Percentiles rank a stretch among this genome's conserved stretches.
Conservation (phyloP, 2,329 filamentous ascomycete genomes). For the Canariomyces notabilis region DNA sequence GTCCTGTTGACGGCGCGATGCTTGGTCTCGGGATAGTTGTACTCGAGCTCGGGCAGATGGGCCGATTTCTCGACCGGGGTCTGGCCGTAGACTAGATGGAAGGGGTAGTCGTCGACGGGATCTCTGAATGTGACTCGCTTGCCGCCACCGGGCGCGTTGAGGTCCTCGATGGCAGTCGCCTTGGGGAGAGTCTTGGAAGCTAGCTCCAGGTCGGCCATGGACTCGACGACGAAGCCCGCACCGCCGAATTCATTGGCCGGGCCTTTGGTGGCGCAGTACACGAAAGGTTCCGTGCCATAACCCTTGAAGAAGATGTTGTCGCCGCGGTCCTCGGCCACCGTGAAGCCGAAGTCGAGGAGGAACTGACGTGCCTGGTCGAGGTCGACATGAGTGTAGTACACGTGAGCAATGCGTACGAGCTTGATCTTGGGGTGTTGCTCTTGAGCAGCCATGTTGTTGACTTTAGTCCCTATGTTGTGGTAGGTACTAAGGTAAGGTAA, state of each 20-base stretch:
- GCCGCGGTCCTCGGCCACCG: constrained; percentile 29
- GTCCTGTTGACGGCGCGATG: constrained; percentile 44
- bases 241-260: constrained; percentile 45
- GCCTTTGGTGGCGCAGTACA: constrained; percentile 46
- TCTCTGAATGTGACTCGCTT: constrained; percentile 46
- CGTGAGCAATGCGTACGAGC: constrained; percentile 32
- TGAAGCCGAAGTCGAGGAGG: constrained; percentile 39
- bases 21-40: constrained; percentile 43
- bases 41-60: constrained; percentile 35
- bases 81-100: constrained; percentile 54
- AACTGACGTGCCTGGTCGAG: constrained; percentile 33
- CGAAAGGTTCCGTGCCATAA: constrained; percentile 51
- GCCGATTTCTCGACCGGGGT: constrained; percentile 31
- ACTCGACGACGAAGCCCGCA: constrained; percentile 48
- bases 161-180: constrained; percentile 38
- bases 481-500: too few species aligned
- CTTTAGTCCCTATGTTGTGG: too few species aligned
- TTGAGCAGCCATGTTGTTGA: not conserved
- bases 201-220: constrained; percentile 44
- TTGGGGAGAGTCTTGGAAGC: constrained; percentile 39
- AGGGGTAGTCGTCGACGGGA: constrained; percentile 48
- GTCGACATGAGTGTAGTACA: constrained; percentile 38
- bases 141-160: constrained; percentile 47
- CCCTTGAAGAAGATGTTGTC: constrained; percentile 50
- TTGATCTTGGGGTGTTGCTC: constrained; percentile 21